Evolutionary conservation across 2,329 filamentous ascomycete species (phyloP).

Genomic region (Venturia effusa): DNA sequence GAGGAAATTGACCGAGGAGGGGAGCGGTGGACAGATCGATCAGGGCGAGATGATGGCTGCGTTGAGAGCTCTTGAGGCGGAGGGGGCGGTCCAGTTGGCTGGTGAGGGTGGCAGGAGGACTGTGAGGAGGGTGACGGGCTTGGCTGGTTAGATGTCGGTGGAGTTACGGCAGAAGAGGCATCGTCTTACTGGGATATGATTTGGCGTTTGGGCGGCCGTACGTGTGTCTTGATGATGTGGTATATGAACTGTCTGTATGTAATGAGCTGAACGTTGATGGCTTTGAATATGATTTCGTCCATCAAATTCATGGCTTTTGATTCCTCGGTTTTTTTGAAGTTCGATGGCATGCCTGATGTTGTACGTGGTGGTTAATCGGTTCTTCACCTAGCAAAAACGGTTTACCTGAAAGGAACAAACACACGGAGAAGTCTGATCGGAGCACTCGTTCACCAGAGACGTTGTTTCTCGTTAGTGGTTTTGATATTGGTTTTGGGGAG

Average conservation of each 20-base stretch:
- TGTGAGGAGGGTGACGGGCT: constrained; percentile 64
- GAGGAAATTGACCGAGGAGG: constrained; percentile 55
- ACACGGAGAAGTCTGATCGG: no score
- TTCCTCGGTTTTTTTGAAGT: no score
- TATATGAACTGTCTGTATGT: not conserved
- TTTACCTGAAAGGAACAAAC: no score
- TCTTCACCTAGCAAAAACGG: no score
- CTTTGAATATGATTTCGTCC: not conserved
- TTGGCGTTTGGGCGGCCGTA: not conserved
- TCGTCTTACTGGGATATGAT: not conserved
- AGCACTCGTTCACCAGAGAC: no score
- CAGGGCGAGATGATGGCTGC: constrained; percentile 72
- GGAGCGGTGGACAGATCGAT: constrained; percentile 54
- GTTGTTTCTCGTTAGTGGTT: no score
- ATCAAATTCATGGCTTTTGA: not conserved
- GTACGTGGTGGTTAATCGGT: no score
- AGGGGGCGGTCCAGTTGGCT: constrained; percentile 67
- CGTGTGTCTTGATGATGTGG: not conserved
- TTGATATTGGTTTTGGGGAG: no score
- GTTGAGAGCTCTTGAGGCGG: constrained; percentile 68
- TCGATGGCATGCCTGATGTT: no score
- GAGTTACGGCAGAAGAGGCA: not conserved
- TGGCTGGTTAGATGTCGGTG: not conserved
- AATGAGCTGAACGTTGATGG: not conserved
- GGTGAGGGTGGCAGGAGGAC: constrained; percentile 78